Evolutionary conservation across 257 asterid species (phyloP).

Genomic region (Verbascum thapsus): DNA sequence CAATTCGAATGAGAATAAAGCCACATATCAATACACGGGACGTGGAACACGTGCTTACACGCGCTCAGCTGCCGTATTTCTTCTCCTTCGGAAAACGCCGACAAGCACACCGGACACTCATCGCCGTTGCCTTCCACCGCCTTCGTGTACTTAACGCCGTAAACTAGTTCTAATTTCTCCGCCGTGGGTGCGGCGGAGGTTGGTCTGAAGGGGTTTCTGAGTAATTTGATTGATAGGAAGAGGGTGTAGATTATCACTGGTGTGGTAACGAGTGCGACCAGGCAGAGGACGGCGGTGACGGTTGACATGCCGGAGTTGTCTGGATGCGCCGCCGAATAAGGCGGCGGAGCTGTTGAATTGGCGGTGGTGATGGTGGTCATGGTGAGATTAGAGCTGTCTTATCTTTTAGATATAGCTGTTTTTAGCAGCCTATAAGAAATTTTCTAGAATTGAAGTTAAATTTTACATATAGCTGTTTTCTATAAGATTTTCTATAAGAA

Average conservation of each 20-base stretch:
- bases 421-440: neutral
- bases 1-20: conserved; percentile 53
- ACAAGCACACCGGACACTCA: conserved; percentile 68
- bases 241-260: conserved; percentile 49
- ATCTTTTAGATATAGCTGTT: conserved; percentile 2
- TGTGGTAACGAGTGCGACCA: conserved; percentile 40
- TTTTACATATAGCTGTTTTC: no score
- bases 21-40: conserved; percentile 69
- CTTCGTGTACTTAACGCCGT: conserved; percentile 36
- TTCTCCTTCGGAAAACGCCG: conserved; percentile 61
- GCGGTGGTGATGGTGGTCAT: conserved; percentile 36
- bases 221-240: conserved; percentile 45
- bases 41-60: conserved; percentile 62
- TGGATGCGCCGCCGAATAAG: conserved; percentile 30
- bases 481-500: no score
- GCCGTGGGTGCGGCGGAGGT: conserved; percentile 25
- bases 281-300: conserved; percentile 36
- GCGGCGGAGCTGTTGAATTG: conserved; percentile 34
- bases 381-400: neutral
- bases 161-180: conserved; percentile 20
- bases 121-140: conserved; percentile 24
- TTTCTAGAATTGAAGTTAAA: no score
- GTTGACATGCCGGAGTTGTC: conserved; percentile 40
- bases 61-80: conserved; percentile 47
- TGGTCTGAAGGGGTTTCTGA: conserved; percentile 31